phyloP scores from a whole-genome alignment of 352 stramenopile genomes.

The Vaucheria bursata region DNA sequence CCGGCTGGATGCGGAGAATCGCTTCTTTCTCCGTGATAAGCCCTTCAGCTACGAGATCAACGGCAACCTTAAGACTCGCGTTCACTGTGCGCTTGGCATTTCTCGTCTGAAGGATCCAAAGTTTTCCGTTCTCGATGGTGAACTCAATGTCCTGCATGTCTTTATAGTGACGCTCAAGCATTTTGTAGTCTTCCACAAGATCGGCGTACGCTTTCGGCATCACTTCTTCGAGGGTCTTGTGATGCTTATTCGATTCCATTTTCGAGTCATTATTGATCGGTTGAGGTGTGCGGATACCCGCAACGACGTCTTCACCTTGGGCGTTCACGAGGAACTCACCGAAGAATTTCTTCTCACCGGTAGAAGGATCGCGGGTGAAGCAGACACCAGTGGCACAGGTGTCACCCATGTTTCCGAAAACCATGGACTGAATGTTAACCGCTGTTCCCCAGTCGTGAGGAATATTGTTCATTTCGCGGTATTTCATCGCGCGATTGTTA shows the following conservation, averaged over 20 bases:
- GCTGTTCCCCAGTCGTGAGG: conserved; percentile 57
- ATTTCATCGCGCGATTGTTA: conserved; percentile 59
- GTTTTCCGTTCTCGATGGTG: conserved; percentile 61
- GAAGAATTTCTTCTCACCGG: conserved; percentile 50
- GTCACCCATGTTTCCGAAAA: conserved; percentile 48
- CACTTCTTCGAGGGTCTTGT: background rate
- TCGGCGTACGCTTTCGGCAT: conserved; percentile 51
- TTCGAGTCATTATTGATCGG: conserved; percentile 48
- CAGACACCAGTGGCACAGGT: conserved; percentile 39
- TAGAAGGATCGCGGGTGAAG: conserved; percentile 58
- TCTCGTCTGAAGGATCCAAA: conserved; percentile 66
- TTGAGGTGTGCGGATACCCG: conserved; percentile 61
- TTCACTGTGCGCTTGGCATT: conserved; percentile 61
- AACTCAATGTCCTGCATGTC: conserved; percentile 65
- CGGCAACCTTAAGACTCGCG: conserved; percentile 60
- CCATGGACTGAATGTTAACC: conserved; percentile 58
- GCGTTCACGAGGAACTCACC: conserved; percentile 57
- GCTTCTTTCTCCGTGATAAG: conserved; percentile 59
- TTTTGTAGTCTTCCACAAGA: conserved; percentile 51
- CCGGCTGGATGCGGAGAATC: conserved; percentile 56
- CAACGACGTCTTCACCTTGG: conserved; percentile 66
- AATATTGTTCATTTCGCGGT: conserved; percentile 62
- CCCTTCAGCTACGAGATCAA: conserved; percentile 62
- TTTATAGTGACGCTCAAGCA: conserved; percentile 50
- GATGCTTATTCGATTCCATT: conserved; percentile 15